phyloP scores from a whole-genome alignment of 176 grass and related monocot genomes.

The Aechmea fasciata region DNA sequence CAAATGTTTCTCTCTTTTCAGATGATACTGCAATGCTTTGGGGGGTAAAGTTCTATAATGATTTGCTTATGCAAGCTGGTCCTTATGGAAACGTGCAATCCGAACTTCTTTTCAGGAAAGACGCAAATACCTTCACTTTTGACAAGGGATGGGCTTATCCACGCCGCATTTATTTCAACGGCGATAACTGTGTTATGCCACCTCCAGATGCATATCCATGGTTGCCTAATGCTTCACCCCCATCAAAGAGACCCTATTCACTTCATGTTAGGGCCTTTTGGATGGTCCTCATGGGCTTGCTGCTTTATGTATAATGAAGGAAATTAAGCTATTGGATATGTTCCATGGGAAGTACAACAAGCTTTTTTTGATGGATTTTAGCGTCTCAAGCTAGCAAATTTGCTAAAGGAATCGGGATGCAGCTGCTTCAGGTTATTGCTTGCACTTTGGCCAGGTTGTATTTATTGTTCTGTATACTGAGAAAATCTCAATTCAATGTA shows the following conservation, averaged over 20 bases:
- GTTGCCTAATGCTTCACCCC: constrained; percentile 62
- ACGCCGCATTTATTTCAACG: constrained; percentile 72
- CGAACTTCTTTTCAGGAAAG: constrained; percentile 67
- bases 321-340: constrained; percentile 7
- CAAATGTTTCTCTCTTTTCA: constrained; percentile 16
- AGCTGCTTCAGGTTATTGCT: constrained; percentile 31
- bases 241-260: constrained; percentile 47
- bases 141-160: constrained; percentile 87
- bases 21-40: constrained; percentile 93
- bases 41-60: constrained; percentile 91
- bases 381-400: constrained; percentile 6
- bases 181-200: constrained; percentile 89
- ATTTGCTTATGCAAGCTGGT: constrained; percentile 76
- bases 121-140: constrained; percentile 47
- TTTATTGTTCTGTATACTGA: constrained; percentile 78
- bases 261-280: constrained; percentile 39
- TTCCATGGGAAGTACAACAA: constrained; percentile 26
- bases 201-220: constrained; percentile 61
- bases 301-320: constrained; percentile 47
- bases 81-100: constrained; percentile 64
- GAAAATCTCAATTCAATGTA: constrained; percentile 38
- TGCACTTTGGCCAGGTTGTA: constrained; percentile 35
- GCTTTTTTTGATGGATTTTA: constrained; percentile 27
- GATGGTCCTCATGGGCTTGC: constrained; percentile 41
- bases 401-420: neutral